Percentiles rank a stretch among this genome's conserved stretches.
phyloP scores from a whole-genome alignment of 306 rosid species.

The Hylodesmum podocarpum region DNA sequence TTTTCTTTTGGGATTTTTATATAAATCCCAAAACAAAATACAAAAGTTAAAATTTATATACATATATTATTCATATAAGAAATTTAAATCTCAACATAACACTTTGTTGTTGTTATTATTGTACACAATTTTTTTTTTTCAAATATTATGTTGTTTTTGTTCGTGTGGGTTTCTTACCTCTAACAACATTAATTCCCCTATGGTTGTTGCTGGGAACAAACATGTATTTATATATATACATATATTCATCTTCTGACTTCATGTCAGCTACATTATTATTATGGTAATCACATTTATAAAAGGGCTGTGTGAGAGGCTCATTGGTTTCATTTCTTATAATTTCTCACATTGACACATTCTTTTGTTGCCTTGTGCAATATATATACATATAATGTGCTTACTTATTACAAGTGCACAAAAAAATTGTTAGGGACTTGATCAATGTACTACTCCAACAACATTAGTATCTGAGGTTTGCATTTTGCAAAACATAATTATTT shows the following conservation, averaged over 20 bases:
- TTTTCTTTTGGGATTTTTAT: conserved; percentile 32
- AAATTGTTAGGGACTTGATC: not conserved
- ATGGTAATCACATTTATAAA: too few species aligned
- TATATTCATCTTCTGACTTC: too few species aligned
- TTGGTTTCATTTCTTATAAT: conserved; percentile 19
- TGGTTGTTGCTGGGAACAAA: conserved; percentile 16
- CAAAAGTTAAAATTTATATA: not conserved
- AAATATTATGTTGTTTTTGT: conserved; percentile 6
- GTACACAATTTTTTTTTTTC: too few species aligned
- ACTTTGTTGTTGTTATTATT: too few species aligned
- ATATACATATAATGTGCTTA: not conserved
- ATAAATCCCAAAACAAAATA: not conserved
- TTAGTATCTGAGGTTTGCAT: not conserved
- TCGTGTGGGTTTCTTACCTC: conserved; percentile 23
- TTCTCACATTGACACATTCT: not conserved
- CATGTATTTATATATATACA: too few species aligned
- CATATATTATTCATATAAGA: too few species aligned
- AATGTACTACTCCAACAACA: not conserved
- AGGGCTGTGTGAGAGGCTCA: conserved; percentile 31
- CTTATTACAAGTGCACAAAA: too few species aligned
- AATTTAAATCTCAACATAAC: too few species aligned
- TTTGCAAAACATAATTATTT: not conserved
- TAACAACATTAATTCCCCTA: conserved; percentile 33
- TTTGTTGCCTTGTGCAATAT: conserved; percentile 1
- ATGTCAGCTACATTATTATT: too few species aligned